Base-by-base conservation (phyloP, 257 asterid genomes). In the Nicotiana knightiana region DNA sequence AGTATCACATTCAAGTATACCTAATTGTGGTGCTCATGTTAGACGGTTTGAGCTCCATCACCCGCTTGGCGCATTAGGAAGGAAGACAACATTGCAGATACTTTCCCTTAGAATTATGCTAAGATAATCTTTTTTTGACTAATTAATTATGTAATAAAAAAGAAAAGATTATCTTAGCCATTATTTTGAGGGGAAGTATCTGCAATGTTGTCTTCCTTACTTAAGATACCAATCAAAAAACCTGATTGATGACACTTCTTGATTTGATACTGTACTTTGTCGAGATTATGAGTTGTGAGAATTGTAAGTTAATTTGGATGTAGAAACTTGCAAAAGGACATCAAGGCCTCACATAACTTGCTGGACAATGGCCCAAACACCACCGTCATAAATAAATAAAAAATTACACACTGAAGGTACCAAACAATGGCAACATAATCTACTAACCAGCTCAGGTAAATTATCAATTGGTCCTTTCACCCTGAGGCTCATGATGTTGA, bases 401-500 rank as follows among this genome's bases (percentile, higher is more conserved):
- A n/a, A 68, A 37, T 9, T 8, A 39, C 9, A n/a, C 57, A 11
- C n/a, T 73, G 15, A 48, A 48, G 26, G 63, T 26, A 26, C 79
- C 79, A 73, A 26, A 48, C 39, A 8, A 73, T 48, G 79, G 79
- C 30, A 48, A 46, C 62, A 48, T 51, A 73, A 81, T 51, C 1
- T 58, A 88, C 96, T 37, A 71, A 96, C 98, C 97, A 93, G 86
- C 87, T 96, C 98, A 0, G 99, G 92, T 30, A 88, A 87, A 82
- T 94, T 91, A 58, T 94, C 94, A 91, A 90, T 91, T 70, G 91
- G 90, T 82, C 90, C 99, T 82, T 92, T 91, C 87, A 94, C 95
- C 88, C 94, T 89, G 48, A 94, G 88, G 89, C 97, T 93, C 97
- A 92, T 92, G 84, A 93, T 94, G 87, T 91, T 94, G 87, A 96